Conservation (phyloP, 495 filamentous ascomycete species). For the Amphirosellinia nigrospora region DNA sequence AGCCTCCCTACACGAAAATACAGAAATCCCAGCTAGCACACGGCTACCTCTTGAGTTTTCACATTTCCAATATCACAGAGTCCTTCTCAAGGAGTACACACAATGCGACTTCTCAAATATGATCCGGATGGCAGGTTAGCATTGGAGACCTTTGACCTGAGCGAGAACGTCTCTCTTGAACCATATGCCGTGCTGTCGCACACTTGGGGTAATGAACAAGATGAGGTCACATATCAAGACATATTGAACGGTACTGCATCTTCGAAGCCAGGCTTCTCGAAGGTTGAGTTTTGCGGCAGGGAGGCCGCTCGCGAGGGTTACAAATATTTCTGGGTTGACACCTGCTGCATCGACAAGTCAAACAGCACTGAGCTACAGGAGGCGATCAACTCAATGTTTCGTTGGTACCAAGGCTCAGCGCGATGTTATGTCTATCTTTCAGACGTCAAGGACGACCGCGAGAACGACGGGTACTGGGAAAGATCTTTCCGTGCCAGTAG, state of each 20-base stretch:
- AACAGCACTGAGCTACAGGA: neutral
- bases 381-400: no score
- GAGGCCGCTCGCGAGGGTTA: neutral
- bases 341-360: conserved; percentile 1
- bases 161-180: neutral
- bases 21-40: no score
- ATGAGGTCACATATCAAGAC: conserved; percentile 22
- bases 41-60: neutral
- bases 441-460: neutral
- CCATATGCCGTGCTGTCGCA: conserved; percentile 29
- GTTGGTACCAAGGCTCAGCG: neutral
- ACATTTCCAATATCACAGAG: neutral
- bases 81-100: neutral
- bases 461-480: neutral
- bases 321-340: neutral
- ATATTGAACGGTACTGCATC: neutral
- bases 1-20: neutral
- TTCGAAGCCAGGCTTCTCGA: neutral
- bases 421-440: conserved; percentile 2
- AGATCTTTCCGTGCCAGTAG: neutral
- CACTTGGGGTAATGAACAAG: conserved; percentile 24
- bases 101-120: neutral
- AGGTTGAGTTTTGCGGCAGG: neutral
- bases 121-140: neutral
- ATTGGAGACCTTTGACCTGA: neutral